These are phyloP conservation scores for Dacryopinax spathularia DNA, from an alignment of 768 basidiomycete species.

Conservation along the genomic window DNA sequence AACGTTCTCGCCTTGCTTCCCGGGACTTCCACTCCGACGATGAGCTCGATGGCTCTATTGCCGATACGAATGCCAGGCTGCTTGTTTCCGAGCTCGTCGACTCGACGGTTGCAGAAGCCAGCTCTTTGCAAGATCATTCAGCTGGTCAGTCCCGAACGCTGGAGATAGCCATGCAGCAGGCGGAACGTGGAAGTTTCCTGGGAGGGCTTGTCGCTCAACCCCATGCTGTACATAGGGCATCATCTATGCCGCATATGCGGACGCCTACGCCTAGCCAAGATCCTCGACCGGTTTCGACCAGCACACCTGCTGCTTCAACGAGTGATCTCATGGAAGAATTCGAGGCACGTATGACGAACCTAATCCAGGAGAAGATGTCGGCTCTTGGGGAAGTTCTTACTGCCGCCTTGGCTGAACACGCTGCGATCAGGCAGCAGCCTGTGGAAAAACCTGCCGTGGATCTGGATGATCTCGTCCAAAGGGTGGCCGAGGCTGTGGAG, in stretches of 20 bases:
- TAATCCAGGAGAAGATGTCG: constrained; percentile 64
- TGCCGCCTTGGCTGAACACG: constrained; percentile 36
- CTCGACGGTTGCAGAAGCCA: not conserved
- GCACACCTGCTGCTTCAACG: constrained; percentile 35
- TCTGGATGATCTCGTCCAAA: constrained; percentile 41
- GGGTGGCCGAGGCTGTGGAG: constrained; percentile 40
- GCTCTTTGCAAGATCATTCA: not conserved
- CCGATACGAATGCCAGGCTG: not conserved
- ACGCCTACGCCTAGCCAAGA: constrained; percentile 22
- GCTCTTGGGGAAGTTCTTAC: constrained; percentile 48
- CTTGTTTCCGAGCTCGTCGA: not conserved
- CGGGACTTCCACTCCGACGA: constrained; percentile 30
- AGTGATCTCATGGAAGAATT: constrained; percentile 42
- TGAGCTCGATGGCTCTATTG: not conserved
- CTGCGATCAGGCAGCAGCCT: constrained; percentile 54
- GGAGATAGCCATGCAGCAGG: not conserved
- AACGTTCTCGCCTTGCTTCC: constrained; percentile 61
- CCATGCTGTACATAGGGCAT: constrained; percentile 7
- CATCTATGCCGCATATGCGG: constrained; percentile 25
- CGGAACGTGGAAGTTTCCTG: not conserved
- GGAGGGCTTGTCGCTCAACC: constrained; percentile 7
- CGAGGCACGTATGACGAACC: constrained; percentile 45
- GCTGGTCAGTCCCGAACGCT: constrained; percentile 21
- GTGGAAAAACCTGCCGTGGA: constrained; percentile 53
- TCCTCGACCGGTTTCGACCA: constrained; percentile 22